phyloP scores from a whole-genome alignment of 257 asterid genomes.

The Salvia miltiorrhiza region DNA sequence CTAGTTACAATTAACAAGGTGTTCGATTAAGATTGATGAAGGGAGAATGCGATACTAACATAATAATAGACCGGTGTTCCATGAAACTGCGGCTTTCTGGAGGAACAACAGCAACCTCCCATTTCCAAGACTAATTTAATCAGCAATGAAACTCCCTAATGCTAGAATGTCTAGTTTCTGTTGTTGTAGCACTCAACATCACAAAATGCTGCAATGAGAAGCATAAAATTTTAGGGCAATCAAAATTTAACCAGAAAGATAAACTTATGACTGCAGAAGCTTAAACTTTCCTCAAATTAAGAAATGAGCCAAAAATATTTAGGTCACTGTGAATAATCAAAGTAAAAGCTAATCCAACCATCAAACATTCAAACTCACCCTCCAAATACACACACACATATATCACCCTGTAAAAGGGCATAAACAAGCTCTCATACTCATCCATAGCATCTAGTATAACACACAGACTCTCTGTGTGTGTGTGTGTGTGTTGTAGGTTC shows the following conservation, averaged over 20 bases:
- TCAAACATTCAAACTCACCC: background rate
- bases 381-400: background rate
- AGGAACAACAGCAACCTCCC: slow-evolving; percentile 88
- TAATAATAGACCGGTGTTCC: slow-evolving; percentile 71
- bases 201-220: slow-evolving; percentile 19
- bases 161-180: background rate
- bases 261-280: background rate
- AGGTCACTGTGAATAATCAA: background rate
- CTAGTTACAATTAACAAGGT: background rate
- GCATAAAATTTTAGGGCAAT: background rate
- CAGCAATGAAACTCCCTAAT: background rate
- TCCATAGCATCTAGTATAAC: too few species aligned
- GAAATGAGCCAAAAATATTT: background rate
- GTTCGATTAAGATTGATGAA: background rate
- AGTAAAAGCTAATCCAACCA: background rate
- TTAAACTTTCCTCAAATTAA: background rate
- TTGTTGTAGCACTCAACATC: background rate
- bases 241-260: background rate
- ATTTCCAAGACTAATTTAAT: slow-evolving; percentile 31
- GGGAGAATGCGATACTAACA: slow-evolving; percentile 41
- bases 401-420: background rate
- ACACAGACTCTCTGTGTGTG: too few species aligned
- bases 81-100: slow-evolving; percentile 62
- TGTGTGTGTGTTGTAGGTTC: too few species aligned
- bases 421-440: background rate